Base-by-base conservation (phyloP, 805 yeast species). In the Suhomyces kilbournensis region DNA sequence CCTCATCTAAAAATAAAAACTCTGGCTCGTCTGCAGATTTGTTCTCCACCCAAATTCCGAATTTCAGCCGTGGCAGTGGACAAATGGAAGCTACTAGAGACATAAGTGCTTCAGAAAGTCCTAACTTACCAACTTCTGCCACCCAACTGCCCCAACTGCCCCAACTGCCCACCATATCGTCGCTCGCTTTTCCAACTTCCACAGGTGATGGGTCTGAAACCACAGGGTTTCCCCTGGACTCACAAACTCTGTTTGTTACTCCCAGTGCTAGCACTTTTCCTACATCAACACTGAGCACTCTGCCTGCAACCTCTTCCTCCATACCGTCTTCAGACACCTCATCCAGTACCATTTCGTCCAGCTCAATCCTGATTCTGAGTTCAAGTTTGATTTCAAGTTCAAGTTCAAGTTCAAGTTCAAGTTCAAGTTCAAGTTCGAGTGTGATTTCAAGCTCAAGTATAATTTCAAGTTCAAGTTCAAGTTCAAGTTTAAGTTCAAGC, bases 141-240 rank as follows among this genome's bases (percentile, higher is more conserved):
- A 47, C 46, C 14, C 45, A 23, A 20, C 34, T 9, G 35, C 10
- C 52, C 14, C 45, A 23, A 20, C 34, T 9, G 35, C 10, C 52
- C 44, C 47, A 20, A 12, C 44, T 47, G 35, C 40, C 52, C 40
- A 48, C 58, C 47, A 45, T 47, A 22, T 44, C 47, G 30, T 50
- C 56, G 19, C 40, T 44, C 28, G 46, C 43, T 23, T 34, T 30
- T 17, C 39, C 46, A 12, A 38, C 22, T 10, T 38, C 42, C 20
- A 17, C 42, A 38, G 22, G 42, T 2, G 42, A 38, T 38, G 42
- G 42, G 23, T 38, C 42, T 19, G 23, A 19, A 17, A 17, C 42
- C 22, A 38, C 20, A 7, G 42, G 20, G 42, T 10, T 5, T 5
- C 9, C 42, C 22, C 42, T 38, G 42, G 42, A 38, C 20, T 38